phyloP scores from a whole-genome alignment of 352 stramenopile genomes.

The Phytopythium helicoides region DNA sequence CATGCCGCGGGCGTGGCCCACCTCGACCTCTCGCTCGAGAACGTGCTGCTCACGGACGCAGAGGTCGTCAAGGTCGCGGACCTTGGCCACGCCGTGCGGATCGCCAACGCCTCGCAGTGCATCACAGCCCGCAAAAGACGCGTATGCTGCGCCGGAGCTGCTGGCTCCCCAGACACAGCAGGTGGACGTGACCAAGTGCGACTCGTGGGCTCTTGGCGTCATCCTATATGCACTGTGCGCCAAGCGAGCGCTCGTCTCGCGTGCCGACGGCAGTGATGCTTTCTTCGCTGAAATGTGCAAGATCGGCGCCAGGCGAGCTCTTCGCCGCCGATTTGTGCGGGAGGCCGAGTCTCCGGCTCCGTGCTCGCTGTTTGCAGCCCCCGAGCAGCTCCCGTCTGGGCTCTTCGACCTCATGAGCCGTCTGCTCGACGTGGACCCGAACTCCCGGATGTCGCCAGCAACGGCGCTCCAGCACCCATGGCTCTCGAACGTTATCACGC shows the following conservation, averaged over 20 bases:
- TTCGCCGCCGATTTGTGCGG: conserved; percentile 14
- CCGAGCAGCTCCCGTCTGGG: conserved; percentile 16
- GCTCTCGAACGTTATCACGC: conserved; percentile 16
- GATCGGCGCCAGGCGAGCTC: conserved; percentile 16
- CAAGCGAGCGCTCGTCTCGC: conserved; percentile 53
- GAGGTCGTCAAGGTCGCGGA: conserved; percentile 86
- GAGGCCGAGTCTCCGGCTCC: background rate
- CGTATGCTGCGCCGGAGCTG: conserved; percentile 72
- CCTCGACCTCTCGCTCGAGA: conserved; percentile 94
- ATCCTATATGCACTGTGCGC: conserved; percentile 67
- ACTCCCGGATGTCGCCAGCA: conserved; percentile 42
- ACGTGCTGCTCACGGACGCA: conserved; percentile 88
- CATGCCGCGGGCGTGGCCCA: conserved; percentile 87
- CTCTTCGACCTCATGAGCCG: conserved; percentile 44
- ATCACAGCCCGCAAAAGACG: conserved; percentile 53
- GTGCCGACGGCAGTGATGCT: conserved; percentile 42
- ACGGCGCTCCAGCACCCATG: conserved; percentile 58
- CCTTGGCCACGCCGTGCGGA: conserved; percentile 80
- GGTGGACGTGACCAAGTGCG: conserved; percentile 51
- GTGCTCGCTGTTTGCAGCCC: conserved; percentile 10
- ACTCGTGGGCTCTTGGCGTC: conserved; percentile 72
- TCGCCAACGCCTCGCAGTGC: conserved; percentile 13
- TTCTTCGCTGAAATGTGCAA: conserved; percentile 46
- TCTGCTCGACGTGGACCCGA: conserved; percentile 47
- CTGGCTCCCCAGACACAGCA: conserved; percentile 13